Percentiles rank a stretch among this genome's conserved stretches.
Conservation (phyloP, 257 asterid genomes). For the Solanum habrochaites region DNA sequence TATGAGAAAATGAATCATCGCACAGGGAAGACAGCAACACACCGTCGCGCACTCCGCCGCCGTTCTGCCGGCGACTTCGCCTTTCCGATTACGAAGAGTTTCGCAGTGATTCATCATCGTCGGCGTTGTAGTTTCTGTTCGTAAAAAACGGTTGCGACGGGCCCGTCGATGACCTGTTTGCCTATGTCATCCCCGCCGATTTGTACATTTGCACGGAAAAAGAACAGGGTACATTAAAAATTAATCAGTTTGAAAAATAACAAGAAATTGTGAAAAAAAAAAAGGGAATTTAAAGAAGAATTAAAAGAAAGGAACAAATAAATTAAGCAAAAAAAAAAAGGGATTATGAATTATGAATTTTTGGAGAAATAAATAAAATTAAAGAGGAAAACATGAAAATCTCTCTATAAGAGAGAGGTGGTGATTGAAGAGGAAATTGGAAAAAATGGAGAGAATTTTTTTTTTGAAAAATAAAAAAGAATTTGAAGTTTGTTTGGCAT, state of each 20-base stretch:
- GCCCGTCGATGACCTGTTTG: background rate
- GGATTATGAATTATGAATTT: background rate
- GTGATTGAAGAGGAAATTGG: background rate
- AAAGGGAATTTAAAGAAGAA: background rate
- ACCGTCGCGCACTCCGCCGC: slow-evolving; percentile 84
- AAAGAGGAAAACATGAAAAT: background rate
- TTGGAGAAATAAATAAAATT: background rate
- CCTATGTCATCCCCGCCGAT: background rate
- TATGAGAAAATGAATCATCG: slow-evolving; percentile 35
- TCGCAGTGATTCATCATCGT: background rate
- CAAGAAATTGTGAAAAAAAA: background rate
- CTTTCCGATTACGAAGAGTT: slow-evolving; percentile 8
- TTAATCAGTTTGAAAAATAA: background rate
- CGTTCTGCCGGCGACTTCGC: slow-evolving; percentile 72
- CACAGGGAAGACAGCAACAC: slow-evolving; percentile 74
- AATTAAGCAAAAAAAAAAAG: background rate
- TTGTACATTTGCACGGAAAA: background rate
- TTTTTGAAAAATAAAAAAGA: background rate
- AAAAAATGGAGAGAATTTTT: background rate
- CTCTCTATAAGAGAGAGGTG: background rate
- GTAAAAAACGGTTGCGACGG: slow-evolving; percentile 14
- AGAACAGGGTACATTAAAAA: background rate
- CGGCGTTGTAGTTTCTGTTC: background rate
- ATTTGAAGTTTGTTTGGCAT: background rate
- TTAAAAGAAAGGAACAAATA: background rate